These are phyloP conservation scores for Abortiporus biennis DNA, from an alignment of 1,284 basidiomycete species.

Conservation along the genomic window DNA sequence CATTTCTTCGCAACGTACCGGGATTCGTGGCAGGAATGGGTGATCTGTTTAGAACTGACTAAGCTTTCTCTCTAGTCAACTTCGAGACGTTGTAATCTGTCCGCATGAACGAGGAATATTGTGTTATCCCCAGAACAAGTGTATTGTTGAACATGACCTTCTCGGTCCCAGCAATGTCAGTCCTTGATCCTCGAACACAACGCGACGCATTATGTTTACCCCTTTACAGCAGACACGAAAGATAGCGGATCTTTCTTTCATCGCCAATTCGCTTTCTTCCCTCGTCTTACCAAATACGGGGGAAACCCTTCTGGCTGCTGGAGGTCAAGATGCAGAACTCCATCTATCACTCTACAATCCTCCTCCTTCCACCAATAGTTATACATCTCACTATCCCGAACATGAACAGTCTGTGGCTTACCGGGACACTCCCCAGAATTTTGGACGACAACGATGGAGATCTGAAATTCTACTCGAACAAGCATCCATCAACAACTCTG, in stretches of 20 bases:
- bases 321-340: constrained; percentile 78
- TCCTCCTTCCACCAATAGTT: constrained; percentile 19
- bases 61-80: constrained; percentile 42
- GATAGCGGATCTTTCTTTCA: constrained; percentile 52
- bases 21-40: constrained; percentile 4
- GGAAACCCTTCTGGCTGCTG: constrained; percentile 69
- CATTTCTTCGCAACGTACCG: constrained; percentile 2
- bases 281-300: constrained; percentile 47
- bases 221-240: constrained; percentile 37
- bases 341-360: constrained; percentile 54
- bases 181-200: constrained; percentile 13
- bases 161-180: constrained; percentile 44
- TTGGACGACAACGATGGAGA: constrained; percentile 43
- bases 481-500: constrained; percentile 81
- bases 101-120: constrained; percentile 62
- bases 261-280: constrained; percentile 65
- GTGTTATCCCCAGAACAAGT: constrained; percentile 51
- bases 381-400: constrained; percentile 8
- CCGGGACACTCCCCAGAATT: too few species aligned
- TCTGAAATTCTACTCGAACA: constrained; percentile 43
- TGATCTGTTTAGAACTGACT: background rate
- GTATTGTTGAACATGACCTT: constrained; percentile 67
- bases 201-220: constrained; percentile 3
- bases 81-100: constrained; percentile 71
- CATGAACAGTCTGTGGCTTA: constrained; percentile 15